A percentile compares a stretch with the other conserved stretches of the same genome.
These are phyloP conservation scores for Diplodia scrobiculata DNA, from an alignment of 2,329 filamentous ascomycete genomes.

Conservation along the genomic window DNA sequence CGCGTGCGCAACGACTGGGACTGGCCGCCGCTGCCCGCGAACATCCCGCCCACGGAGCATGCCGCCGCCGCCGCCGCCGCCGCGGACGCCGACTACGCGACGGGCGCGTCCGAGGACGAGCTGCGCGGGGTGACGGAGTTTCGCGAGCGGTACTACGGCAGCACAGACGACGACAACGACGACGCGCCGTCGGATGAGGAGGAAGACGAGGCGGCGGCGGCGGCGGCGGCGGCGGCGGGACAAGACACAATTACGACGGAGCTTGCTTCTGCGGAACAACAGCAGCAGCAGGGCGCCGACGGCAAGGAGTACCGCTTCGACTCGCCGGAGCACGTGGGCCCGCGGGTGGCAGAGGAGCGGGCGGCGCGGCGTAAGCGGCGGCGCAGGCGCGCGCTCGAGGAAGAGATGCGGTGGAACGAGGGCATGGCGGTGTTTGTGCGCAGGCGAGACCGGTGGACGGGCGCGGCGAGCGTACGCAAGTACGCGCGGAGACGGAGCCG, in stretches of 20 bases:
- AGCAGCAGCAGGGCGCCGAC: not conserved
- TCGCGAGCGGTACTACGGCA: conserved; percentile 50
- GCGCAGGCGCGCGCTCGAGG: conserved; percentile 43
- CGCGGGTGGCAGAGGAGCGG: conserved; percentile 36
- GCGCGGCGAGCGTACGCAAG: conserved; percentile 59
- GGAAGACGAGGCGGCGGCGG: conserved; percentile 9
- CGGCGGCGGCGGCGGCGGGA: not conserved
- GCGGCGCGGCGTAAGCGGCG: conserved; percentile 41
- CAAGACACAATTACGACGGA: not conserved
- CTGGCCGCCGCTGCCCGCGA: conserved; percentile 39
- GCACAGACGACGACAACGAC: conserved; percentile 35
- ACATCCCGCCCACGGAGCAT: not conserved
- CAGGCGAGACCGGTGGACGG: conserved; percentile 81
- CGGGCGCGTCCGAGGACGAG: conserved; percentile 37
- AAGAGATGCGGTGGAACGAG: conserved; percentile 68
- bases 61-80: conserved; percentile 31
- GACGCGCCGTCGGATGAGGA: conserved; percentile 34
- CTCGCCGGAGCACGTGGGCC: conserved; percentile 49
- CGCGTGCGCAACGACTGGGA: conserved; percentile 52
- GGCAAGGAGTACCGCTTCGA: conserved; percentile 47
- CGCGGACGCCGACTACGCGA: conserved; percentile 35
- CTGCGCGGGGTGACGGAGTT: conserved; percentile 43
- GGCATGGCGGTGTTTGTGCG: conserved; percentile 79
- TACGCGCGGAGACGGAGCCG: conserved; percentile 43
- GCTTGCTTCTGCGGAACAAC: conserved; percentile 12